phyloP scores from a whole-genome alignment of 1,284 basidiomycete genomes.

The Malassezia pachydermatis region DNA sequence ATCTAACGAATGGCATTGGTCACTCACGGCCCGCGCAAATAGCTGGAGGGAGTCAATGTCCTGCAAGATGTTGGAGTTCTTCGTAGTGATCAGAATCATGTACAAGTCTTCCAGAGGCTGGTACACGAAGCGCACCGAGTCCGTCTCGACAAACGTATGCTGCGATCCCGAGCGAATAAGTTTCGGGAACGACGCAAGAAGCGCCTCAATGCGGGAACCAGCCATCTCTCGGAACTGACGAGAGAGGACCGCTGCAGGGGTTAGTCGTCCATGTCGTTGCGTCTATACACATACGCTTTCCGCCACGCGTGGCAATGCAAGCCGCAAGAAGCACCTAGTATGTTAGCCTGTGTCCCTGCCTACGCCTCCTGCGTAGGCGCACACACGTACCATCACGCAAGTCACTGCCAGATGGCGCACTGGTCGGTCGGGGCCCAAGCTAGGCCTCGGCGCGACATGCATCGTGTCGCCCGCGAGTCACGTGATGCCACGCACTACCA shows the following conservation, averaged over 20 bases:
- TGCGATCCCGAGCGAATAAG: slow-evolving; percentile 92
- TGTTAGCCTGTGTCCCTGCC: too few relatives aligned
- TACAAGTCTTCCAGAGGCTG: slow-evolving; percentile 96
- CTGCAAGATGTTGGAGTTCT: slow-evolving; percentile 92
- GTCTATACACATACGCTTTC: slow-evolving; percentile 59
- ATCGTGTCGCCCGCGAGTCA: slow-evolving; percentile 8
- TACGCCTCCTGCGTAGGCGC: too few relatives aligned
- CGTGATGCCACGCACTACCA: too few relatives aligned
- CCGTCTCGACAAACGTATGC: slow-evolving; percentile 66
- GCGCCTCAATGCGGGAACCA: slow-evolving; percentile 79
- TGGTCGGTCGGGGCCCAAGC: too few relatives aligned
- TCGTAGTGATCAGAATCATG: slow-evolving; percentile 95
- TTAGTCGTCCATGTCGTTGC: background rate
- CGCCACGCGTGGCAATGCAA: slow-evolving; percentile 84
- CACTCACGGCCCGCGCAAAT: slow-evolving; percentile 83
- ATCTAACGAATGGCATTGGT: slow-evolving; percentile 63
- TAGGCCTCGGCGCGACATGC: background rate
- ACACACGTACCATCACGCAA: too few relatives aligned
- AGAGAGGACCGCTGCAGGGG: slow-evolving; percentile 75
- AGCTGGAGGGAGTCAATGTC: slow-evolving; percentile 94
- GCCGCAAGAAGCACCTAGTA: slow-evolving; percentile 76
- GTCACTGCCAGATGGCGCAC: too few relatives aligned
- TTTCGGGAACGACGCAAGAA: slow-evolving; percentile 93
- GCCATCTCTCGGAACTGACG: slow-evolving; percentile 93
- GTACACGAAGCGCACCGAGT: slow-evolving; percentile 73